Evolutionary conservation across 2,329 filamentous ascomycete species (phyloP), one percentile per base, ranked within the genome.

Genomic region (Ophiostoma sp.): DNA sequence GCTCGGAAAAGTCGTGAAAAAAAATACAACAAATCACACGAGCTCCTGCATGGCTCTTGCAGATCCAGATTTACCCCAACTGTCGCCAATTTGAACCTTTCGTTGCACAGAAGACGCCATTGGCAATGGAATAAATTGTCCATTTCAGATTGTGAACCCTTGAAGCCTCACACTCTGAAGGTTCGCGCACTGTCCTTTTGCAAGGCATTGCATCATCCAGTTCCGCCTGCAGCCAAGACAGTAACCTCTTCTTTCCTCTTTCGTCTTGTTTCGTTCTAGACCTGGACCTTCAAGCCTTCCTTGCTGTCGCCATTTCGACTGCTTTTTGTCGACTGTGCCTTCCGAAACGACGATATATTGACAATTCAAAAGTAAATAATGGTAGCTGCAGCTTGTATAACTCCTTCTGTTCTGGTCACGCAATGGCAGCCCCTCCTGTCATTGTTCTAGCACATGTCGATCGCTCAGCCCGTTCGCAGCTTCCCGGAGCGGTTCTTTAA

Each of bases 191-290:
- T 69, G 48, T 72, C 6, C 50, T 69, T 25, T 50, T 72, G 50
- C 50, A 61, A 22, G 71, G 11, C 63, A 69, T 72, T 69, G 71
- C 71, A 69, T 69, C 52, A 69, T 69, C 64, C 33, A 42, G 50
- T 48, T 50, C 64, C 39, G 12, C 39, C 68, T 42, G 70, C 70
- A 72, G 57, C 45, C 61, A 71, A 70, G 59, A 19, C 12, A n/a
- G 9, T 63, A 33, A 72, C 50, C 52, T 42, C 48, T 48, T 64
- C 68, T 66, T 71, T 71, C 72, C 72, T 59, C 19, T 66, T 73
- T 68, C 12, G 68, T 70, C 72, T 33, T 66, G 22, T 9, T 12
- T 42, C 39, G 66, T 42, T 74, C 72, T 50, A 69, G 72, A 74
- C 70, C 70, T 68, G 22, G 19, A 33, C n/a, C 17, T 50, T 55